A percentile compares a stretch with the other conserved stretches of the same genome.
phyloP scores from a whole-genome alignment of 2,329 filamentous ascomycete species.

The Claviceps paspali region DNA sequence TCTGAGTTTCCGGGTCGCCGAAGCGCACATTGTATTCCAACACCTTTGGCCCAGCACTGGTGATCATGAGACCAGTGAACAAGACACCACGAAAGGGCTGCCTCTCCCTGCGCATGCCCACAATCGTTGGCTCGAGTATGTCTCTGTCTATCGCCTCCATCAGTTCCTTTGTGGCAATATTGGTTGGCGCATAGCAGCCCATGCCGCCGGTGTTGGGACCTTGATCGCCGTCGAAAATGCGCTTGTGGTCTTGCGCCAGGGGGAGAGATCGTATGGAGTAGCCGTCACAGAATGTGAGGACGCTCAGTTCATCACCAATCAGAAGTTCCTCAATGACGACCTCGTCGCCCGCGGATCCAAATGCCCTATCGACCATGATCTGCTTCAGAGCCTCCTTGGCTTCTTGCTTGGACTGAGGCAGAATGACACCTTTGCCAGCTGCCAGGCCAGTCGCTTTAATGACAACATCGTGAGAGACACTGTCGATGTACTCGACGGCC shows the following conservation, averaged over 20 bases:
- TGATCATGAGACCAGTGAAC: conserved; percentile 92
- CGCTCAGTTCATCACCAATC: conserved; percentile 79
- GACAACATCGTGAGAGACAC: conserved; percentile 57
- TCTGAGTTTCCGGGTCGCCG: conserved; percentile 85
- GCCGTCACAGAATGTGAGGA: conserved; percentile 85
- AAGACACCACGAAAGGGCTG: conserved; percentile 59
- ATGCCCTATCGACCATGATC: conserved; percentile 82
- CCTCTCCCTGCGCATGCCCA: conserved; percentile 73
- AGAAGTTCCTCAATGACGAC: conserved; percentile 94
- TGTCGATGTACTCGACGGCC: conserved; percentile 60
- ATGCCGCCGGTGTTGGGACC: conserved; percentile 95
- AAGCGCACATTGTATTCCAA: conserved; percentile 91
- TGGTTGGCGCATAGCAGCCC: conserved; percentile 93
- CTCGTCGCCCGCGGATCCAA: conserved; percentile 73
- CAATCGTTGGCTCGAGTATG: conserved; percentile 77
- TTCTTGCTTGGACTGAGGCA: conserved; percentile 68
- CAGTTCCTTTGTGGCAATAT: conserved; percentile 59
- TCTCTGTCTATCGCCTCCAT: conserved; percentile 63
- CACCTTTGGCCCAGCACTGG: conserved; percentile 61
- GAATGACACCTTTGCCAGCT: conserved; percentile 89
- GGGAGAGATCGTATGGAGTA: conserved; percentile 70
- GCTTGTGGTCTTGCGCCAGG: conserved; percentile 92
- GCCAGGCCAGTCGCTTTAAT: conserved; percentile 91
- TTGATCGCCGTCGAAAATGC: conserved; percentile 75
- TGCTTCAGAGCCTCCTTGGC: conserved; percentile 67